Evolutionary conservation across 2,329 filamentous ascomycete genomes (phyloP).

Genomic region (Fusarium sp.): DNA sequence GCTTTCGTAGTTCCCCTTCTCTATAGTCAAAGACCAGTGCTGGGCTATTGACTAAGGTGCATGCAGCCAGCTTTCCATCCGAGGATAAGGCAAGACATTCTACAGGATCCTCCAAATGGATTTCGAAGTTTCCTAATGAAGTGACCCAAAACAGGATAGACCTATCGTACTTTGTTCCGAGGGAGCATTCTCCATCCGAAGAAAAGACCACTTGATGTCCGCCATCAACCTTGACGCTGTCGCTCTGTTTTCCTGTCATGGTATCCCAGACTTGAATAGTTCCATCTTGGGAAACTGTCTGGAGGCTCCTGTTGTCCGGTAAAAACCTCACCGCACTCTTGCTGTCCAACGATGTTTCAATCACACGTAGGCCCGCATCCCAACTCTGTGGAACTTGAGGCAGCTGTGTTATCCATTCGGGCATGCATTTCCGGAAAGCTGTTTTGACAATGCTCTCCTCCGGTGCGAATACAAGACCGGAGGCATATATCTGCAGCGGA

Average conservation of each 20-base stretch:
- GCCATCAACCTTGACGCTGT: neutral
- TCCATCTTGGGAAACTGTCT: neutral
- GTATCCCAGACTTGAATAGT: neutral
- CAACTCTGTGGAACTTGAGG: neutral
- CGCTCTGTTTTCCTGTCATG: neutral
- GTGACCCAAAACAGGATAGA: neutral
- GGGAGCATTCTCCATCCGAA: neutral
- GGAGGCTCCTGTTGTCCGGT: neutral
- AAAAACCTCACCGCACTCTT: neutral
- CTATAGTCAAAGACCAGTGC: no score
- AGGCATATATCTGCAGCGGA: neutral
- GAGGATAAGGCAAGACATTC: neutral
- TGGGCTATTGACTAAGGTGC: no score
- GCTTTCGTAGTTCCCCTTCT: no score
- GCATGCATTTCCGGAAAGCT: neutral
- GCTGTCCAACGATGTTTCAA: neutral
- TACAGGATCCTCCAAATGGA: no score
- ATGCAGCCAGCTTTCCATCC: no score
- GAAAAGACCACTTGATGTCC: neutral
- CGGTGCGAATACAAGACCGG: neutral
- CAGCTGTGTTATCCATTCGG: neutral
- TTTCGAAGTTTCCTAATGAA: no score
- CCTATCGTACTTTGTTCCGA: fast-evolving
- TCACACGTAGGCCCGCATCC: neutral
- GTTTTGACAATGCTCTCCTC: neutral